Evolutionary conservation across 2,329 filamentous ascomycete genomes (phyloP).

Genomic region (Fragosphaeria purpurea): DNA sequence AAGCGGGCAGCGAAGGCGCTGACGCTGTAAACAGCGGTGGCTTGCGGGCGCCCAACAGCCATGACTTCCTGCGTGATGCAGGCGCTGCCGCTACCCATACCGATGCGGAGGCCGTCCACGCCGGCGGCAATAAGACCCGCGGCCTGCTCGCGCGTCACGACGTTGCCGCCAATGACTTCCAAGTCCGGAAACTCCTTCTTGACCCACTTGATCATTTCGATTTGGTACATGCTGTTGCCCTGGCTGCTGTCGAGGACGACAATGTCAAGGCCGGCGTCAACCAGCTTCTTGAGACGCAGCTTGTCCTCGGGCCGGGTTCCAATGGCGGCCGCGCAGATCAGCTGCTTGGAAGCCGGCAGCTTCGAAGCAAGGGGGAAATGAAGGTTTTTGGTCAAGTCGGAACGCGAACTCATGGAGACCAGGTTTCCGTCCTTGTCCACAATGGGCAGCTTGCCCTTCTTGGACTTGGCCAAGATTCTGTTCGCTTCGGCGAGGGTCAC

Average conservation of each 20-base stretch:
- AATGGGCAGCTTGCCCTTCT: constrained; percentile 97
- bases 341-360: constrained; percentile 92
- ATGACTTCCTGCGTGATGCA: constrained; percentile 99
- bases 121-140: constrained; percentile 85
- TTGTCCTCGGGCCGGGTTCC: constrained; percentile 94
- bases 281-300: constrained; percentile 70
- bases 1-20: constrained; percentile 83
- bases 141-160: constrained; percentile 94
- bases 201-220: constrained; percentile 95
- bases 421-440: constrained; percentile 76
- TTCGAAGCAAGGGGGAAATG: constrained; percentile 96
- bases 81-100: constrained; percentile 96
- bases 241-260: constrained; percentile 94
- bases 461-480: constrained; percentile 82
- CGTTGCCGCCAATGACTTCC: constrained; percentile 96
- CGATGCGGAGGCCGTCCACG: constrained; percentile 92
- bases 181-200: constrained; percentile 77
- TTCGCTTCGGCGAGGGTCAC: constrained; percentile 85
- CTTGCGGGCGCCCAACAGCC: constrained; percentile 95
- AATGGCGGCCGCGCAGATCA: constrained; percentile 89
- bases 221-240: constrained; percentile 97
- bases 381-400: constrained; percentile 96
- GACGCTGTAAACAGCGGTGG: constrained; percentile 84
- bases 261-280: constrained; percentile 90
- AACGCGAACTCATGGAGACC: constrained; percentile 84